Percentiles rank a stretch among this genome's conserved stretches.
Evolutionary conservation across 1,284 basidiomycete genomes (phyloP).

Genomic region (Leccinum cinnamomeum): DNA sequence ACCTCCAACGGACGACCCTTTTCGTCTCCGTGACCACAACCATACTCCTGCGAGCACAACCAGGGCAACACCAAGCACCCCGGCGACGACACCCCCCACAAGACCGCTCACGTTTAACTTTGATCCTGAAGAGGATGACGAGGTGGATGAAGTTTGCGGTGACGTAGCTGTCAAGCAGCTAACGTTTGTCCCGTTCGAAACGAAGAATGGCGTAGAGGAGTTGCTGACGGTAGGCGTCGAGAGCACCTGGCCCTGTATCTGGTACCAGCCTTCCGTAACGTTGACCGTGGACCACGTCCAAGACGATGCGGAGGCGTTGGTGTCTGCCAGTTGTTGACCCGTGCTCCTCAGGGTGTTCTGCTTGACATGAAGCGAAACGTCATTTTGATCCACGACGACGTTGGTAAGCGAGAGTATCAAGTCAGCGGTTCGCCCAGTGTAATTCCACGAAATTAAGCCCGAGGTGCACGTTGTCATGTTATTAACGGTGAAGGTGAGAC

Average conservation of each 20-base stretch:
- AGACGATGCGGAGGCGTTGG: conserved; percentile 7
- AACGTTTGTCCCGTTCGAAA: conserved; percentile 39
- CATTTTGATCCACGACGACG: conserved; percentile 26
- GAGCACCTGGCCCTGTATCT: conserved; percentile 26
- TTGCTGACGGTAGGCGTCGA: conserved; percentile 3
- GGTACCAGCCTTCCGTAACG: conserved; percentile 46
- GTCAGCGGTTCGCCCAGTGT: conserved; percentile 29
- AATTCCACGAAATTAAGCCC: conserved; percentile 42
- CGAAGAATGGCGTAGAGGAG: conserved; percentile 40
- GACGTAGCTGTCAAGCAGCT: conserved; percentile 37
- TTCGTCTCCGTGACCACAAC: conserved; percentile 34
- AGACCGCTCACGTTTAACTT: conserved; percentile 40
- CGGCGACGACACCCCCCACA: conserved; percentile 44
- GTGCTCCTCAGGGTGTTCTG: conserved; percentile 3
- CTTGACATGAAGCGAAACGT: conserved; percentile 1
- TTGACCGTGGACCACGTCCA: conserved; percentile 40
- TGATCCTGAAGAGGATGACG: conserved; percentile 13
- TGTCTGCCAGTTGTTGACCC: conserved; percentile 25
- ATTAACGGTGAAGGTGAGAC: conserved; percentile 28
- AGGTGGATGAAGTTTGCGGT: conserved; percentile 17
- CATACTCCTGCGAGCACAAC: conserved; percentile 32
- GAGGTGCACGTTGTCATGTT: conserved; percentile 39
- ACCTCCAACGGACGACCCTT: not conserved
- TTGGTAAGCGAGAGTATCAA: conserved; percentile 39
- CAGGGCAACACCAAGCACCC: conserved; percentile 34